Conservation (phyloP, 2,329 filamentous ascomycete species). For the Pestalotiopsis sp. region DNA sequence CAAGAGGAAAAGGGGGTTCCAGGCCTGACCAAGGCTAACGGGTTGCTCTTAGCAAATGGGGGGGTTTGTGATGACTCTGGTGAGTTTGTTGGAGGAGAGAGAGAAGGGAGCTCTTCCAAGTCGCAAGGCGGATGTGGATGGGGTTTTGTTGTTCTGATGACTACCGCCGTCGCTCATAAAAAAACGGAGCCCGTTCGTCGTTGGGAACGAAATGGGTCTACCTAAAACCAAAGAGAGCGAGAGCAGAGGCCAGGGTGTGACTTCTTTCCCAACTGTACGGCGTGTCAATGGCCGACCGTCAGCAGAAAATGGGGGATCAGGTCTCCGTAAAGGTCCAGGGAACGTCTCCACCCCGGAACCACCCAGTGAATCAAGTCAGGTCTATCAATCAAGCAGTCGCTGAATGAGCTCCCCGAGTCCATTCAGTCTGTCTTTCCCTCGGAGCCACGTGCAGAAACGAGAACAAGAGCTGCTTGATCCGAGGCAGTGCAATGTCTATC, state of each 20-base stretch:
- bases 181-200: background rate
- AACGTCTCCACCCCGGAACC: background rate
- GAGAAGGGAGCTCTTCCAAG: background rate
- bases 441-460: background rate
- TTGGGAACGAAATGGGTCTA: background rate
- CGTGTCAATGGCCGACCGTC: background rate
- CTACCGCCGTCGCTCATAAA: background rate
- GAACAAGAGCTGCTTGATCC: background rate
- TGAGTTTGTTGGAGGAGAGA: slow-evolving; percentile 63
- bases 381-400: no score
- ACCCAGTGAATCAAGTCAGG: no score
- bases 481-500: background rate
- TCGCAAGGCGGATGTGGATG: slow-evolving; percentile 17
- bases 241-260: background rate
- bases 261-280: background rate
- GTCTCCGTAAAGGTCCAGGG: background rate
- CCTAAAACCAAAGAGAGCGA: background rate
- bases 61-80: background rate
- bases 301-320: background rate
- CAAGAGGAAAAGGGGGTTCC: slow-evolving; percentile 50
- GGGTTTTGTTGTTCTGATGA: slow-evolving; percentile 16
- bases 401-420: no score
- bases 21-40: slow-evolving; percentile 98
- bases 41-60: slow-evolving; percentile 56
- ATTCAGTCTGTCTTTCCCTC: background rate